Evolutionary conservation across 2,329 filamentous ascomycete species (phyloP).

Genomic region (Amauroascus niger): DNA sequence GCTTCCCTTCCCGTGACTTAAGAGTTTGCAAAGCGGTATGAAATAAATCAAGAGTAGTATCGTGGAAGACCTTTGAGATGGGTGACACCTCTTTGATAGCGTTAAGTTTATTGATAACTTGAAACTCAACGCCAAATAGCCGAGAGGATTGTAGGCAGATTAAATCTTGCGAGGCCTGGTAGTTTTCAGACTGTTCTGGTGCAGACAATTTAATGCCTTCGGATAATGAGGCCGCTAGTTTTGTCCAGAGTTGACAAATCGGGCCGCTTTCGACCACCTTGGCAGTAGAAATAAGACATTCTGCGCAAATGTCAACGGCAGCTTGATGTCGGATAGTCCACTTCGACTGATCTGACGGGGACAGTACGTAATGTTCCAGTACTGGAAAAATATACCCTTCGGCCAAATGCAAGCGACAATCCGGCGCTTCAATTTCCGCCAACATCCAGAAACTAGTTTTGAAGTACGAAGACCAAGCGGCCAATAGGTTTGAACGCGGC

Average conservation of each 20-base stretch:
- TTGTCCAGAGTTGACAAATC: constrained; percentile 52
- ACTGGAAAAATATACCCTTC: constrained; percentile 44
- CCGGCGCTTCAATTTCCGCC: constrained; percentile 38
- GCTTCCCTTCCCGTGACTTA: constrained; percentile 51
- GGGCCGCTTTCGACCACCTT: constrained; percentile 39
- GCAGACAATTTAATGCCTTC: constrained; percentile 62
- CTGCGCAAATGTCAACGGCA: constrained; percentile 31
- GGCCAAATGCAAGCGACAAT: constrained; percentile 41
- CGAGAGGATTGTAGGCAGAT: constrained; percentile 58
- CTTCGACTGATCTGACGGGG: constrained; percentile 36
- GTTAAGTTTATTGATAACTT: constrained; percentile 26
- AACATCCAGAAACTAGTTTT: constrained; percentile 50
- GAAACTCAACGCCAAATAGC: constrained; percentile 52
- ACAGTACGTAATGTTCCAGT: constrained; percentile 45
- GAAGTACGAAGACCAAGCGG: constrained; percentile 69
- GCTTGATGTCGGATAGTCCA: constrained; percentile 43
- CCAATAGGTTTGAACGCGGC: constrained; percentile 54
- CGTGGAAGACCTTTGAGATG: constrained; percentile 30
- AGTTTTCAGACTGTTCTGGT: constrained; percentile 72
- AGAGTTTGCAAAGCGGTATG: constrained; percentile 43
- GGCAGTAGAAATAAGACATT: constrained; percentile 32
- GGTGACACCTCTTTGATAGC: constrained; percentile 21
- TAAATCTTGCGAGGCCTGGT: constrained; percentile 59
- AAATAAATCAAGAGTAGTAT: constrained; percentile 34
- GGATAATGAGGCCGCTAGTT: constrained; percentile 52